Percentiles rank a stretch among this genome's conserved stretches.
Conservation (phyloP, 257 asterid species). For the Solanum gracilifrons region DNA sequence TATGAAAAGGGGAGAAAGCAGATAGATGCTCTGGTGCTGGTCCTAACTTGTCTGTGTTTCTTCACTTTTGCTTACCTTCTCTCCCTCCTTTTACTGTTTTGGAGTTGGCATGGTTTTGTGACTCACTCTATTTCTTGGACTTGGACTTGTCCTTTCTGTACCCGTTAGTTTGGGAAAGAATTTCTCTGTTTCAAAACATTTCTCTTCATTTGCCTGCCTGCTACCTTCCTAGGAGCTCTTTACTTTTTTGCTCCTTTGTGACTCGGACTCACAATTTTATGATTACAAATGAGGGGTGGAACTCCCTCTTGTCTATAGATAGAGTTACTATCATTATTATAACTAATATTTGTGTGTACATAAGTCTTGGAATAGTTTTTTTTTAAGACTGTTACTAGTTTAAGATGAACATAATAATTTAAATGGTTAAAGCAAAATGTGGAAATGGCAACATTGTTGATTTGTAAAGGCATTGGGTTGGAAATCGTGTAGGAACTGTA, state of each 20-base stretch:
- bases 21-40: conserved; percentile 33
- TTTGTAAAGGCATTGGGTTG: neutral
- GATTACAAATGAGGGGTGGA: neutral
- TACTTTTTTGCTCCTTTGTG: no score
- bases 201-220: neutral
- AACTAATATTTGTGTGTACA: no score
- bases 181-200: neutral
- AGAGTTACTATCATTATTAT: neutral
- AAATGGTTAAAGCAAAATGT: neutral
- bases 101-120: neutral
- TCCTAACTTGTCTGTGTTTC: conserved; percentile 19
- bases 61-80: conserved; percentile 8
- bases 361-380: no score
- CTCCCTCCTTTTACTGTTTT: conserved; percentile 8
- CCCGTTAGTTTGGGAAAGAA: neutral
- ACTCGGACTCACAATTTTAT: no score
- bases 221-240: neutral
- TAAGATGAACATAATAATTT: no score
- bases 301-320: neutral
- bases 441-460: neutral
- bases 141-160: neutral
- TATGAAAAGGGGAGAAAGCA: conserved; percentile 67
- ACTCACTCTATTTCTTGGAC: neutral
- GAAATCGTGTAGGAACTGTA: neutral
- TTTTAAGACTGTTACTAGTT: neutral